Percentiles rank a stretch among this genome's conserved stretches.
phyloP scores from a whole-genome alignment of 116 monocot species.

The Iris pallida region DNA sequence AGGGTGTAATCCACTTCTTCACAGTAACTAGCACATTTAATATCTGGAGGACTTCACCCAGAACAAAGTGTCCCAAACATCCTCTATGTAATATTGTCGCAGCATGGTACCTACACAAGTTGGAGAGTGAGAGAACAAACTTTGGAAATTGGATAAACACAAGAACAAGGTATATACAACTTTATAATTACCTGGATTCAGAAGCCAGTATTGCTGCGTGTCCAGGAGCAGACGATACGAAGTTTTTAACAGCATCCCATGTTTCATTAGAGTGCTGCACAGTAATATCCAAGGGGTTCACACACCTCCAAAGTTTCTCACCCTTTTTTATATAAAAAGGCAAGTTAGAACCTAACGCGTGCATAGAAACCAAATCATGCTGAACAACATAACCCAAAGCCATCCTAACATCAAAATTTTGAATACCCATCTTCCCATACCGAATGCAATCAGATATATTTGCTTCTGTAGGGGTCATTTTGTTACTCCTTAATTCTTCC shows the following conservation, averaged over 20 bases:
- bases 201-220: conserved; percentile 35
- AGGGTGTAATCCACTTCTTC: conserved; percentile 63
- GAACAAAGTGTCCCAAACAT: conserved; percentile 42
- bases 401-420: conserved; percentile 39
- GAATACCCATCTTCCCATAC: conserved; percentile 48
- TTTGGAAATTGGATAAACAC: neutral
- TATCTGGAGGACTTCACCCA: conserved; percentile 67
- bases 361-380: conserved; percentile 38
- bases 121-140: neutral
- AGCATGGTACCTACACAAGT: conserved; percentile 59
- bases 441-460: conserved; percentile 73
- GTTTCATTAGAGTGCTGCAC: conserved; percentile 39
- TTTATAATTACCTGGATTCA: conserved; percentile 44
- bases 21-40: conserved; percentile 29
- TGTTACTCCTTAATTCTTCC: conserved; percentile 36
- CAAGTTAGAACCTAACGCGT: conserved; percentile 37
- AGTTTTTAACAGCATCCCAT: conserved; percentile 40
- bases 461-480: conserved; percentile 53
- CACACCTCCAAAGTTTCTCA: conserved; percentile 61
- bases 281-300: conserved; percentile 53
- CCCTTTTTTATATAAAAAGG: conserved; percentile 42
- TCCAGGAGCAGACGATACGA: conserved; percentile 44
- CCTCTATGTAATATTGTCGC: conserved; percentile 46
- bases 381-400: conserved; percentile 45
- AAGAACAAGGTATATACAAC: neutral